Percentiles rank a stretch among this genome's conserved stretches.
phyloP scores from a whole-genome alignment of 2,329 filamentous ascomycete species.

The Fonsecaea nubica region DNA sequence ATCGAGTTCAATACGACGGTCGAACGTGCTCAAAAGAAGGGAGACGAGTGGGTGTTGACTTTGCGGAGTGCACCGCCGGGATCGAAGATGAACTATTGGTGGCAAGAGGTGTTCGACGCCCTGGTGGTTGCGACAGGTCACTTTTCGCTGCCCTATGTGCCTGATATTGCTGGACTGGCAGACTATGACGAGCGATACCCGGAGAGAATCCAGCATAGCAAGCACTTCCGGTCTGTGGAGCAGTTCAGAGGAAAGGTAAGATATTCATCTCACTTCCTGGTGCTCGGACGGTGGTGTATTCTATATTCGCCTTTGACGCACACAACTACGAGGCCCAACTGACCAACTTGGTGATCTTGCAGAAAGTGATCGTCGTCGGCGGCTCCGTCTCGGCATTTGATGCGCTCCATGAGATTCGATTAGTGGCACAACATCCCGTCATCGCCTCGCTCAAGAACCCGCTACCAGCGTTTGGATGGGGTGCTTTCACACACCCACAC shows the following conservation, averaged over 20 bases:
- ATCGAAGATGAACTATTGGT: constrained; percentile 45
- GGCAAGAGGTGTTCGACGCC: constrained; percentile 52
- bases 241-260: constrained; percentile 49
- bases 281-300: too few relatives aligned
- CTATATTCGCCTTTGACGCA: too few relatives aligned
- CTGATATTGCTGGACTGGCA: constrained; percentile 50
- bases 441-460: constrained; percentile 12
- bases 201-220: constrained; percentile 50
- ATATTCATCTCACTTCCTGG: not conserved
- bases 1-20: constrained; percentile 49
- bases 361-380: too few relatives aligned
- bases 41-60: not conserved
- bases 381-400: too few relatives aligned
- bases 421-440: constrained; percentile 38
- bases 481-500: constrained; percentile 42
- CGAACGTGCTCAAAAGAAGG: constrained; percentile 27
- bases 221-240: constrained; percentile 48
- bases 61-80: constrained; percentile 38
- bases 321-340: too few relatives aligned
- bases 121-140: constrained; percentile 53
- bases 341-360: too few relatives aligned
- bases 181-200: constrained; percentile 50
- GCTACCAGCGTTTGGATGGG: constrained; percentile 19
- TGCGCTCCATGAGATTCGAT: constrained; percentile 37
- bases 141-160: constrained; percentile 52